Evolutionary conservation across 2,329 filamentous ascomycete genomes (phyloP), one percentile per base, ranked within the genome.

Genomic region (Talaromyces sp.): DNA sequence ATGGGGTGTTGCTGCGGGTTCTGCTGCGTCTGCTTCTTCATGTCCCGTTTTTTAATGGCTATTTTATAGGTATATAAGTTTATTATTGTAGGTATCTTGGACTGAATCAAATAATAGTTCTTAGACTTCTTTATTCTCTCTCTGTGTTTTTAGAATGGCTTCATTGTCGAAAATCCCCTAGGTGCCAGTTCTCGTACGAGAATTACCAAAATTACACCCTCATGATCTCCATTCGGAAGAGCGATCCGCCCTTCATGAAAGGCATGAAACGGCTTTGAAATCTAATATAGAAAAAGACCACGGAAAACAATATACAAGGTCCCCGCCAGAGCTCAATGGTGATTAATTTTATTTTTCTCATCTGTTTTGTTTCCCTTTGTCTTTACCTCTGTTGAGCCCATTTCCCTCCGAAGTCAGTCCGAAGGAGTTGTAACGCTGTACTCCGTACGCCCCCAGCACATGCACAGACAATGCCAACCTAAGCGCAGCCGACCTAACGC

Each of bases 341-440:
- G 35, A 22, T 41, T 33, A 7, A 8, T 32, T 9, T 46, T 20
- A 9, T 30, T 37, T 20, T 46, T 39, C 43, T 44, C 27, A n/a
- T 27, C 6, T 20, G 16, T 19, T 44, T 36, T 40, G 6, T 19
- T 36, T n/a, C 22, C 33, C 29, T 11, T 45, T 39, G 35, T 9
- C 33, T 30, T 51, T 51, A 39, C 36, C 20, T 29, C 13, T 37
- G 10, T 22, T 32, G 3, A 2, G 30, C 20, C 19, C 30, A n/a
- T 17, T 46, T 46, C 22, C 19, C 52, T 44, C 52, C 48, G 52
- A 54, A 44, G 11, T 27, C 39, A 35, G 43, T 32, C 35, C 35
- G 35, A 40, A 47, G 16, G 47, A 29, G 39, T 43, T 54, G 55
- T 51, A 56, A 56, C 54, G 41, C 45, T 58, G 56, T 56, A 49